Evolutionary conservation across 495 filamentous ascomycete species (phyloP).

Genomic region (Trypethelium eluteriae): DNA sequence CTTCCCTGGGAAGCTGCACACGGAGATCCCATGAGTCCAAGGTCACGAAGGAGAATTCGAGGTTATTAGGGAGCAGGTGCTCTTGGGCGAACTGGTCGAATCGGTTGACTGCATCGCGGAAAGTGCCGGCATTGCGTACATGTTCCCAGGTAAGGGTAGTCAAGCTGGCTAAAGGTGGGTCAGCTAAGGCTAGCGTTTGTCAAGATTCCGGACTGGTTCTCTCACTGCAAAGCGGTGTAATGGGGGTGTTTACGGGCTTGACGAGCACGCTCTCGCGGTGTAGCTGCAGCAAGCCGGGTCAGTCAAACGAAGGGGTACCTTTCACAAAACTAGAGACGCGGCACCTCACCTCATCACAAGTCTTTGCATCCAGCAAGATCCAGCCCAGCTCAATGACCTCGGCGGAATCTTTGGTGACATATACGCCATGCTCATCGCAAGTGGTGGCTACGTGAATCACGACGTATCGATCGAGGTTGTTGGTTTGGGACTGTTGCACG

Average conservation of each 20-base stretch:
- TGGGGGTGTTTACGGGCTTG: conserved; percentile 96
- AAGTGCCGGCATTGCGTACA: conserved; percentile 89
- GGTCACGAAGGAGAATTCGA: conserved; percentile 96
- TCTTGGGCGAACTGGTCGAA: conserved; percentile 90
- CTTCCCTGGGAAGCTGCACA: conserved; percentile 93
- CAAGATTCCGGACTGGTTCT: conserved; percentile 15
- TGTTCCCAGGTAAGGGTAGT: conserved; percentile 99
- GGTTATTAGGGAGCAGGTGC: conserved; percentile 71
- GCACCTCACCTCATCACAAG: conserved; percentile 42
- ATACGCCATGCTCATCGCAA: conserved; percentile 97
- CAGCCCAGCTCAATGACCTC: conserved; percentile 98
- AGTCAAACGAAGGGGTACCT: conserved; percentile 6
- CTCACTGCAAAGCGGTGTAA: conserved; percentile 98
- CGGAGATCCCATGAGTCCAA: conserved; percentile 97
- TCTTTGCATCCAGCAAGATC: conserved; percentile 88
- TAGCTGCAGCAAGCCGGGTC: conserved; percentile 48
- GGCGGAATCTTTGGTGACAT: conserved; percentile 97
- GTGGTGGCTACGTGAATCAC: conserved; percentile 98
- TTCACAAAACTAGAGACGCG: neutral
- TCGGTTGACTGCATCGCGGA: conserved; percentile 90
- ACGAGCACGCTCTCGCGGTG: conserved; percentile 93
- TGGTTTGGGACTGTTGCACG: neutral
- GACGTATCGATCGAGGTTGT: conserved; percentile 67
- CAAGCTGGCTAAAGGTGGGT: conserved; percentile 63
- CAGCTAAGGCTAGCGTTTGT: conserved; percentile 19